These are phyloP conservation scores for Piromyces finnis DNA, from an alignment of 192 early-diverging fungal genomes.

Conservation along the genomic window DNA sequence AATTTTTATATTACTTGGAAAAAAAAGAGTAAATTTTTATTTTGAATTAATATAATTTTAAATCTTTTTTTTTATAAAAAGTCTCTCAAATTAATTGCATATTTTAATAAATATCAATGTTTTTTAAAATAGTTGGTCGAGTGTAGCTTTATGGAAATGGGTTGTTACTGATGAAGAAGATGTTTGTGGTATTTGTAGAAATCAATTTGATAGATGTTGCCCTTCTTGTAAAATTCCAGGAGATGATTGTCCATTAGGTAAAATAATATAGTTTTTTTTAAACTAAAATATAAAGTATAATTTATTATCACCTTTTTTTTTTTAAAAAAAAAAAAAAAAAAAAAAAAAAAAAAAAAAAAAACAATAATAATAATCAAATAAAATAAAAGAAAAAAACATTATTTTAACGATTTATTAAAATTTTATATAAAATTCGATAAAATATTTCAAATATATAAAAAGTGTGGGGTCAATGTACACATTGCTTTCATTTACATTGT, in stretches of 20 bases:
- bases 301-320: not conserved
- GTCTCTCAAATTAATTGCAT: too few relatives aligned
- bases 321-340: not conserved
- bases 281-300: not conserved
- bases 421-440: too few relatives aligned
- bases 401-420: too few relatives aligned
- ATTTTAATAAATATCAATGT: too few relatives aligned
- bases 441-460: too few relatives aligned
- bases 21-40: too few relatives aligned
- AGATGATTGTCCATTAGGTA: slow-evolving; percentile 14
- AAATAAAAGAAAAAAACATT: too few relatives aligned
- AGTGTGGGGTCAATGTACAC: slow-evolving; percentile 82
- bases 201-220: slow-evolving; percentile 65
- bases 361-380: too few relatives aligned
- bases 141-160: slow-evolving; percentile 80
- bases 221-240: slow-evolving; percentile 47
- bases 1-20: too few relatives aligned
- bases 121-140: slow-evolving; percentile 45
- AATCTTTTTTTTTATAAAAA: too few relatives aligned
- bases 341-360: too few relatives aligned
- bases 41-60: too few relatives aligned
- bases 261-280: not conserved
- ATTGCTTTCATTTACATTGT: slow-evolving; percentile 92
- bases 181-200: slow-evolving; percentile 81
- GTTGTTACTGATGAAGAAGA: slow-evolving; percentile 57